phyloP scores from a whole-genome alignment of 345 rosid species.

The Eucalyptus cloeziana region DNA sequence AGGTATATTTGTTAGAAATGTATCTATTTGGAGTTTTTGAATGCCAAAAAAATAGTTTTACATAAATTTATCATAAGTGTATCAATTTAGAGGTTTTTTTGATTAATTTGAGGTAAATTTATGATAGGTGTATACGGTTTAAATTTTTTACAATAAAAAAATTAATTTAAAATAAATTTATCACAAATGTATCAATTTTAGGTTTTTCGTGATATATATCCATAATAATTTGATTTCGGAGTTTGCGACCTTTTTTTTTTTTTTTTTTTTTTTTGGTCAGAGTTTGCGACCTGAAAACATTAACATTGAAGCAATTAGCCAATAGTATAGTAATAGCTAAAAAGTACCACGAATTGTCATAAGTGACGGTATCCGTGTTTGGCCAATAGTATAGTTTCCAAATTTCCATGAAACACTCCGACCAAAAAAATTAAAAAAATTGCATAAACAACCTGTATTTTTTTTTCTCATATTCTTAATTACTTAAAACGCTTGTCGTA shows the following conservation, averaged over 20 bases:
- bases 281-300: background rate
- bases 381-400: too few species aligned
- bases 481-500: background rate
- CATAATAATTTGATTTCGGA: background rate
- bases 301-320: background rate
- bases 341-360: background rate
- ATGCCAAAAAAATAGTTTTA: fast-evolving
- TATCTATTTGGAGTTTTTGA: fast-evolving
- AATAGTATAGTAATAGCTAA: background rate
- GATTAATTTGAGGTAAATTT: fast-evolving
- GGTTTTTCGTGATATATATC: fast-evolving
- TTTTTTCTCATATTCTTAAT: background rate
- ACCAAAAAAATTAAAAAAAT: too few species aligned
- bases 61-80: fast-evolving
- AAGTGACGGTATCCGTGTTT: too few species aligned
- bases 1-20: fast-evolving
- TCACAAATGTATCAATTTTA: fast-evolving
- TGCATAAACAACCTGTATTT: background rate
- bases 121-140: fast-evolving
- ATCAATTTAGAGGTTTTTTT: fast-evolving
- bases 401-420: too few species aligned
- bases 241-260: too few species aligned
- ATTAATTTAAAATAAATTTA: fast-evolving
- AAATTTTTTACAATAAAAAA: too few species aligned
- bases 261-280: too few species aligned